These are phyloP conservation scores for Fusarium albidum DNA, from an alignment of 2,329 filamentous ascomycete species.

Conservation along the genomic window DNA sequence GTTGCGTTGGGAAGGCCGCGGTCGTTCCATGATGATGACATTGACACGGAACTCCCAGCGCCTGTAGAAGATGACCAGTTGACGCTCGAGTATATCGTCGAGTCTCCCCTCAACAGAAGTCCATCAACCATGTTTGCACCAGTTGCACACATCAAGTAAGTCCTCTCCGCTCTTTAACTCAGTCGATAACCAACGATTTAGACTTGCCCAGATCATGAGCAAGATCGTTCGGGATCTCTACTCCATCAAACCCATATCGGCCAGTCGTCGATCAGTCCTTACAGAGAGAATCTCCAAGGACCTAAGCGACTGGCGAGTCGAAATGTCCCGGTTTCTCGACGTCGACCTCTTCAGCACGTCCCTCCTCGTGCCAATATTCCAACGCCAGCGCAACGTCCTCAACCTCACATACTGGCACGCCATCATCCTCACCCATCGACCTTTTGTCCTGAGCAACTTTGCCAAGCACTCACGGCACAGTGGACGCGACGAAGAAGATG, in stretches of 20 bases:
- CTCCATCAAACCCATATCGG: slow-evolving; percentile 46
- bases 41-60: slow-evolving; percentile 35
- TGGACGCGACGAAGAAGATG: slow-evolving; percentile 4
- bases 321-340: slow-evolving; percentile 49
- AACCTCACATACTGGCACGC: slow-evolving; percentile 54
- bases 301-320: slow-evolving; percentile 46
- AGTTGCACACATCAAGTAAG: slow-evolving; percentile 47
- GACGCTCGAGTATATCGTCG: slow-evolving; percentile 28
- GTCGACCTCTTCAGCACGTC: slow-evolving; percentile 46
- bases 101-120: slow-evolving; percentile 5
- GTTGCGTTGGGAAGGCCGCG: slow-evolving; percentile 35
- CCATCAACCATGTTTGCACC: slow-evolving; percentile 45
- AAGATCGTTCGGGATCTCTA: slow-evolving; percentile 47
- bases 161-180: fast-evolving
- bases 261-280: slow-evolving; percentile 33
- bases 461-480: slow-evolving; percentile 22
- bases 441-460: slow-evolving; percentile 49
- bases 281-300: slow-evolving; percentile 43
- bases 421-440: slow-evolving; percentile 50
- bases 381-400: slow-evolving; percentile 51
- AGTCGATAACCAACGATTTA: slow-evolving; percentile 9
- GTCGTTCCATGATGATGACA: slow-evolving; percentile 39
- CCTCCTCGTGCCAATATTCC: slow-evolving; percentile 49
- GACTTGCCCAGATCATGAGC: slow-evolving; percentile 47
- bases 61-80: slow-evolving; percentile 36